A percentile compares a stretch with the other conserved stretches of the same genome.
Conservation (phyloP, 2,329 filamentous ascomycete species). For the Juglanconis juglandina region DNA sequence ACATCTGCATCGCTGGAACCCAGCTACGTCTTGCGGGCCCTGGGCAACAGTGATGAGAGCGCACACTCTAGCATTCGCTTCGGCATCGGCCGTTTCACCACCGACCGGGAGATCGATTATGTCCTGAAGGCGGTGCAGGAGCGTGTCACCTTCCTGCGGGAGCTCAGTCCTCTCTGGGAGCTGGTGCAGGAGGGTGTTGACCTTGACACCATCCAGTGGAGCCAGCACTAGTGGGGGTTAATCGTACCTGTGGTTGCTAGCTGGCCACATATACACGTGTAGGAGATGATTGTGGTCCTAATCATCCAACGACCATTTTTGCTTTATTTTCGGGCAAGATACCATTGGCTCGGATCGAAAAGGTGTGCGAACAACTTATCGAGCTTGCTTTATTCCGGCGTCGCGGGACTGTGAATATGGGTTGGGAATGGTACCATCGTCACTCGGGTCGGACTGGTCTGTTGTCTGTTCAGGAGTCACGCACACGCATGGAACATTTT, state of each 20-base stretch:
- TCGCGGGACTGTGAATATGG: conserved; percentile 13
- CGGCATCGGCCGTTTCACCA: conserved; percentile 95
- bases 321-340: conserved; percentile 4
- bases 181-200: conserved; percentile 95
- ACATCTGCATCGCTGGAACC: conserved; percentile 96
- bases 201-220: conserved; percentile 96
- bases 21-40: conserved; percentile 88
- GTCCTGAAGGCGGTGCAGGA: conserved; percentile 91
- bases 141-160: conserved; percentile 86
- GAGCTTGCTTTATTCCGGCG: conserved; percentile 10
- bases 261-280: background rate
- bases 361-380: background rate
- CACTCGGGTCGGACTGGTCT: background rate
- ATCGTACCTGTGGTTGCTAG: background rate
- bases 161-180: conserved; percentile 95
- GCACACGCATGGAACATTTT: background rate
- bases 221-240: conserved; percentile 68
- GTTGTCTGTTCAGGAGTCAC: background rate
- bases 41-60: conserved; percentile 95
- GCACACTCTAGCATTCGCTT: conserved; percentile 98
- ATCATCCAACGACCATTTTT: background rate
- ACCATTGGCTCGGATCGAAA: conserved; percentile 2
- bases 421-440: conserved; percentile 4
- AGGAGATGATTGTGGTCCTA: background rate
- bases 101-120: conserved; percentile 93